Base-by-base conservation (phyloP, 2,329 filamentous ascomycete genomes). In the Stromatinia cepivora region DNA sequence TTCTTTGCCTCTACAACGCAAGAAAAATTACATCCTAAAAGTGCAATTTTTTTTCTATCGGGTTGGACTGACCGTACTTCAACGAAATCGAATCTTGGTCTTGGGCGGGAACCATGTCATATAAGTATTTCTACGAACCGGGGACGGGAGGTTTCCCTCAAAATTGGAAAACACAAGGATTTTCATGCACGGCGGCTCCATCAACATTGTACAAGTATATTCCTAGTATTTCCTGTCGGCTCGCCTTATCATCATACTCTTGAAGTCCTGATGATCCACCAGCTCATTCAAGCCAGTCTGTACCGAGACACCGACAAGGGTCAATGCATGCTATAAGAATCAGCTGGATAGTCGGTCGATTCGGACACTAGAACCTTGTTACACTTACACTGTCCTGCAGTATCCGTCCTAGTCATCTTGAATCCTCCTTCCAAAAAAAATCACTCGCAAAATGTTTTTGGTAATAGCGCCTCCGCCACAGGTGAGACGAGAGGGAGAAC, bases 391-490 rank as follows among this genome's bases (percentile, higher is more conserved):
- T 25, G 22, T 25, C 36, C n/a, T 57, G 36, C 31, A 39, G 31
- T 31, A 22, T 9, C 20, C 22, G 31, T 42, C 9, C n/a, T 39
- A 39, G 36, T 8, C 39, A 46, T 34, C 42, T 61, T 7, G 46
- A 64, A 15, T 31, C 22, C 25, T 67, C 42, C 48, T 46, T 63
- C 48, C 8, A 63, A 34, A 34, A 34, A n/a, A 20, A 10, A 20
- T 10, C 8, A 7, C 13, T 28, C 58, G 45, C 25, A 53, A 68
- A 53, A 68, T 68, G 66, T 53, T 63, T 31, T 20, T 68, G 36
- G 57, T 68, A 31, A 46, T 68, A 63, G 36, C 57, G 39, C 48
- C 66, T 31, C 11, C 34, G 20, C 11, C 36, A 45, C 34, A 45
- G 7, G n/a, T 45, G 11, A 52, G 34, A 54, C 25, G 48, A 54